Base-by-base conservation (phyloP, 768 basidiomycete genomes). In the Phaeotremella fagi region DNA sequence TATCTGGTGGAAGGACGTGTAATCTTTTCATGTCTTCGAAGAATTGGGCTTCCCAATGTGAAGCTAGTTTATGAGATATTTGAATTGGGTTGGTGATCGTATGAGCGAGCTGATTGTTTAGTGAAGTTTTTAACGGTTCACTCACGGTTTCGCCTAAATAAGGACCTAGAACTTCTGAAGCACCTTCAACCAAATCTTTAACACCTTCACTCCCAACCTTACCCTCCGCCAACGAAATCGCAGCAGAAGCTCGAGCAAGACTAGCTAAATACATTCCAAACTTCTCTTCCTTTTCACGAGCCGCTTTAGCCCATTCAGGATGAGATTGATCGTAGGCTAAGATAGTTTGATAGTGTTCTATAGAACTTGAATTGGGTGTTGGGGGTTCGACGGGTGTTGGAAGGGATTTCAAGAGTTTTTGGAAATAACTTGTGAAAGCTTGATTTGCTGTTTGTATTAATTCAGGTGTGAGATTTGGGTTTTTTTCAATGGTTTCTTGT, bases 1-100 rank as follows among this genome's bases (percentile, higher is more conserved):
- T 88, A 71, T 94, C 90, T 16, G 95, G 91, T 20, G 85, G 83
- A 53, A 85, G 83, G 35, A 98, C 87, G 57, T 82, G 82, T 16
- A 99, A 81, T n/a, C 85, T 82, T 15, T 78, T 76, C 95, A 99
- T 99, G 66, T 97, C 91, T 26, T 83, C 78, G 78, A 94, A 90
- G 78, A 91, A 99, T 50, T 83, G 81, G 27, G 77, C 77, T 75
- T 98, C 95, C 91, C 91, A 97, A 70, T 84, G 83, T 6, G 86
- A 81, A 1, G 94, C 84, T 9, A 92, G 79, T 15, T 82, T 79
- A 38, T 87, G 84, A 57, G 86, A 91, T 46, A 98, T 83, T 3
- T 83, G 82, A 24, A 66, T 65, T 6, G 86, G 92, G 74, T 97
- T 89, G 2, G 85, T 86, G 23, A 97, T 85, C 0, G 85, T 85